Percentiles rank a stretch among this genome's conserved stretches.
Evolutionary conservation across 176 grass and related monocot genomes (phyloP).

Genomic region (Eleusine indica): DNA sequence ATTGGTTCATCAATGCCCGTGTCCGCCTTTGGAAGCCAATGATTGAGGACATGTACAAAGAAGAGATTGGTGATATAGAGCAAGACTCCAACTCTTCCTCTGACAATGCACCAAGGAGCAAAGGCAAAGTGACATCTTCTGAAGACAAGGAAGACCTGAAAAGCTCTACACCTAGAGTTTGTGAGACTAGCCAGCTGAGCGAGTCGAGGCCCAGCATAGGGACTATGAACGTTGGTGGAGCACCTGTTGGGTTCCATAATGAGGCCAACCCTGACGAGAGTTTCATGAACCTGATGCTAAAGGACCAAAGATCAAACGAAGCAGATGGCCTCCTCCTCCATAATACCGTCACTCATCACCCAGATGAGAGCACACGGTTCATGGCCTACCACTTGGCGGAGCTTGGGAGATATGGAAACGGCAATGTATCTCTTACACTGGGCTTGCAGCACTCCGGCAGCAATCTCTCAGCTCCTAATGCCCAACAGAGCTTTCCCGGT

Average conservation of each 20-base stretch:
- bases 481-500: conserved; percentile 59
- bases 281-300: conserved; percentile 95
- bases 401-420: conserved; percentile 62
- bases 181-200: conserved; percentile 56
- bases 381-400: conserved; percentile 75
- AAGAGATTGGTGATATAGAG: conserved; percentile 84
- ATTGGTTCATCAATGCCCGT: conserved; percentile 99
- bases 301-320: conserved; percentile 55
- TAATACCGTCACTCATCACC: conserved; percentile 36
- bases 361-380: conserved; percentile 53
- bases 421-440: conserved; percentile 79
- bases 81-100: conserved; percentile 97
- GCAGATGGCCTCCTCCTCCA: conserved; percentile 61
- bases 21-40: conserved; percentile 99
- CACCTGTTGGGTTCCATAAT: conserved; percentile 56
- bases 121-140: conserved; percentile 63
- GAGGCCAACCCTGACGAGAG: conserved; percentile 63
- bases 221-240: conserved; percentile 34
- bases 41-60: conserved; percentile 99
- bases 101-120: conserved; percentile 64
- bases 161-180: conserved; percentile 41
- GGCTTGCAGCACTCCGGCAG: conserved; percentile 75
- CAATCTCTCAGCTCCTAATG: conserved; percentile 52
- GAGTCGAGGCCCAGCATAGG: conserved; percentile 56
- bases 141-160: conserved; percentile 76